Base-by-base conservation (phyloP, 139 green algal species). In the Yamagishiella unicocca region DNA sequence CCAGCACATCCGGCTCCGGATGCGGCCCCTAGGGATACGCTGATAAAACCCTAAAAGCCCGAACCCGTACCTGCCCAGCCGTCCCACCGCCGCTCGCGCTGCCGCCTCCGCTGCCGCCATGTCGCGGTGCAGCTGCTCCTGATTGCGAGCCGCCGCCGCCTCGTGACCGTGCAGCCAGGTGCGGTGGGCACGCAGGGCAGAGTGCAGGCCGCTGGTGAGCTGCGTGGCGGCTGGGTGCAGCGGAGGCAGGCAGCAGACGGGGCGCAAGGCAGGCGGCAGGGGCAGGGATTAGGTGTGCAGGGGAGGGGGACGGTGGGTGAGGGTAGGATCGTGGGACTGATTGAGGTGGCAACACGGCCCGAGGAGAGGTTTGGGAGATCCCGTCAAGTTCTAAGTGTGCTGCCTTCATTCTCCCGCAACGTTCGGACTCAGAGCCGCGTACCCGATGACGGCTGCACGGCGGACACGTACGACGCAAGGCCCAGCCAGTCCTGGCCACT, bases 61-160 rank as follows among this genome's bases (percentile, higher is more conserved):
- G 17, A 25, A 25, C 50, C 50, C 50, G 50, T n/a, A 78, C 70
- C 70, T 78, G 70, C 25, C 40, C 70, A 78, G 70, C 42, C 70
- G 70, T 40, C 9, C 70, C 70, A 4, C 42, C 40, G 38, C 40
- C 17, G 70, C 70, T 22, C 70, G 38, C 40, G 70, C 70, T 19
- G 37, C 70, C 40, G 21, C 42, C 17, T n/a, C 70, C 38, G 27
- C 40, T 40, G 14, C 40, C 70, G 17, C 70, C 40, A 78, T 31
- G 7, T 78, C 17, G 1, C 42, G 19, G 42, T 78, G 70, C 70
- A 78, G 42, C 70, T 17, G 3, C 22, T 25, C 70, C 70, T 78
- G 70, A 25, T 54, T 12, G 24, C 70, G 14, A 14, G 70, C 38
- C 40, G 70, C 38, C 70, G 33, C 40, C 40, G 40, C 70, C 70